Base-by-base conservation (phyloP, 1,284 basidiomycete species). In the Ceratobasidium papillatum region DNA sequence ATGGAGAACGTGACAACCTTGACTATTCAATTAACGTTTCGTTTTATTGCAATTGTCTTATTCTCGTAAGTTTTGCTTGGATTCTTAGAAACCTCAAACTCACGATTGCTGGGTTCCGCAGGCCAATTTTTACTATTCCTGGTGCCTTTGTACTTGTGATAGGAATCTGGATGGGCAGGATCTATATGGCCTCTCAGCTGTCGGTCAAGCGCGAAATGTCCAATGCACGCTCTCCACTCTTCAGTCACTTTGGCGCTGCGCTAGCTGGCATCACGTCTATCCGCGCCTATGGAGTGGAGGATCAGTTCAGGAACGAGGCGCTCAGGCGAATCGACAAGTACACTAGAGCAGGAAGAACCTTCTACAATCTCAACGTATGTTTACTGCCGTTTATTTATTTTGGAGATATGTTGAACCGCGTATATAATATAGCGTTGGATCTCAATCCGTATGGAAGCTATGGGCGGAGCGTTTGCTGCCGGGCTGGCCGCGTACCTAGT, bases 201-300 rank as follows among this genome's bases (percentile, higher is more conserved):
- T 88, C 89, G 14, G 90, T 93, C 59, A 94, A 94, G 79, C 86
- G 90, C 27, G 49, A 58, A 27, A 89, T 89, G 89, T 88, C 87
- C 49, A 91, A 91, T 80, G 87, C 89, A 8, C 87, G 85, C 76
- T 85, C 88, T 3, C 91, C 91, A 0, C 87, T 93, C 4, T 85
- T 92, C 75, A 74, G 62, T 17, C 36, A 81, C 91, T 81, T 72
- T 65, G 81, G 65, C 17, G 76, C 69, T 54, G 64, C 76, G n/a
- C 66, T 77, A 19, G 19, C 45, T 36, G 75, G 74, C 2, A 51
- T 76, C 64, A 83, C 83, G 7, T 84, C 83, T 5, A 84, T 85
- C 49, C 66, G 78, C 30, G 78, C 78, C 9, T 79, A 78, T 43
- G 76, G 77, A 9, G 78, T 76, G 0, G 71, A 79, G 51, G 75